Evolutionary conservation across 306 rosid genomes (phyloP), one percentile per base, ranked within the genome.

Genomic region (Medicago truncatula): DNA sequence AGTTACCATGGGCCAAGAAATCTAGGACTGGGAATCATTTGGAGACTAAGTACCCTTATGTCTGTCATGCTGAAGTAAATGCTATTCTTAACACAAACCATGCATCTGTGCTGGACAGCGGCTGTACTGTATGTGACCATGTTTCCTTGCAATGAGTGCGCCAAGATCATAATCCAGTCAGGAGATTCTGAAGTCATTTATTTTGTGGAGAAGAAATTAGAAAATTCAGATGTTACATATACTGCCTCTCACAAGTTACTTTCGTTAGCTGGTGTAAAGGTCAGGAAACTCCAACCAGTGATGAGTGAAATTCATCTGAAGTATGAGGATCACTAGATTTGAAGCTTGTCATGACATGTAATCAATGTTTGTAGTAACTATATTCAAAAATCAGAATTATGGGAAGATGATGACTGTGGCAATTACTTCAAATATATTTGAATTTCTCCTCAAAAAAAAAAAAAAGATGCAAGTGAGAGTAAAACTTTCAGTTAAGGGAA

Each of bases 51-150:
- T 92, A 89, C 82, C 97, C 98, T 52, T 95, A 89, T 84, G 98
- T 95, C 70, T 95, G 98, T 77, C 98, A 95, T 73, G 97, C 98
- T 52, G 98, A 95, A 86, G 97, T 95, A 54, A 95, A 92, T 76
- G 97, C 97, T 60, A 87, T 90, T 85, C 89, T 95, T 60, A 95
- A 95, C 84, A 95, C 92, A 13, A 95, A 92, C 82, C 97, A 92
- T n/a, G 97, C 99, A 69, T 92, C 99, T 41, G 93, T 63, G 91
- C 93, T 34, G 97, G 98, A 81, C 96, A 89, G 93, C 88, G 78
- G 87, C 86, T 90, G 41, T n/a, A n/a, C n/a, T n/a, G n/a, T 89
- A 88, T 20, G 95, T 88, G 82, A 92, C 93, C 83, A 92, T 90
- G 96, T 92, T 90, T 85, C 96, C 93, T 34, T 94, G 94, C 90